phyloP scores from a whole-genome alignment of 139 green algal genomes.

The Desmodesmus armatus region DNA sequence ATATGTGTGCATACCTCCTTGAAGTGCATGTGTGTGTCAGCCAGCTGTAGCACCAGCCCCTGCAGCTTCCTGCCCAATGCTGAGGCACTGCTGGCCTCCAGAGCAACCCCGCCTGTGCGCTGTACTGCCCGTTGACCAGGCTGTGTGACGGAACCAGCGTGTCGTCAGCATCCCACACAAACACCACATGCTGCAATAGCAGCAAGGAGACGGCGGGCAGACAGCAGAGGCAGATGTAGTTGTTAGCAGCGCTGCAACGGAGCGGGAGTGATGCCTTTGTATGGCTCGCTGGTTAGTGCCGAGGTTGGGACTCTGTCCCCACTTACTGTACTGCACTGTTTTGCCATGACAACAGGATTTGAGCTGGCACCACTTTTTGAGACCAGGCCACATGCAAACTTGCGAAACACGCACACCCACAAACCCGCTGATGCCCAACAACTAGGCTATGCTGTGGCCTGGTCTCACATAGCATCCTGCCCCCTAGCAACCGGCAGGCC shows the following conservation, averaged over 20 bases:
- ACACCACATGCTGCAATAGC: constrained; percentile 39
- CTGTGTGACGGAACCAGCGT: constrained; percentile 63
- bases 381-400: too few relatives aligned
- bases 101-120: not conserved
- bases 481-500: too few relatives aligned
- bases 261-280: not conserved
- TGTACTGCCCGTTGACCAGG: constrained; percentile 52
- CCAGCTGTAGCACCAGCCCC: constrained; percentile 49
- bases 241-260: too few relatives aligned
- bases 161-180: constrained; percentile 68
- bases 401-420: too few relatives aligned
- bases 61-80: constrained; percentile 46
- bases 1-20: constrained; percentile 48
- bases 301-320: too few relatives aligned
- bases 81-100: not conserved
- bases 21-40: constrained; percentile 56
- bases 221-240: not conserved
- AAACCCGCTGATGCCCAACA: too few relatives aligned
- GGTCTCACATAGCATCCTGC: too few relatives aligned
- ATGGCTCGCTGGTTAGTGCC: constrained; percentile 3
- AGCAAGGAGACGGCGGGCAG: too few relatives aligned
- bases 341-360: not conserved
- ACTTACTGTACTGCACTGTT: too few relatives aligned
- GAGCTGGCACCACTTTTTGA: too few relatives aligned
- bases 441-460: too few relatives aligned